Evolutionary conservation across 805 yeast species (phyloP).

Genomic region (Saccharomycopsis selenospora): DNA sequence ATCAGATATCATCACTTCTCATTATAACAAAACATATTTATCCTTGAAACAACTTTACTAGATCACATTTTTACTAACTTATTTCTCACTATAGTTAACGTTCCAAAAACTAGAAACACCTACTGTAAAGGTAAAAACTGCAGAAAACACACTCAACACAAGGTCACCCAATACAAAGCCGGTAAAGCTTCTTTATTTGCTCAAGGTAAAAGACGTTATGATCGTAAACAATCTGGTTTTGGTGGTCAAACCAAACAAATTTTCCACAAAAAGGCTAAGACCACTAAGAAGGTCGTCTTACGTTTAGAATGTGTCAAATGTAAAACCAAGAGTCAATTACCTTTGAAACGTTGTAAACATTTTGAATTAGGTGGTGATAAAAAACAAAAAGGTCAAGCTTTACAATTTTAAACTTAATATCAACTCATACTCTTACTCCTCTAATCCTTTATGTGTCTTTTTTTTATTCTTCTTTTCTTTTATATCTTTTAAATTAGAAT

Average conservation of each 20-base stretch:
- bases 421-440: too few species aligned
- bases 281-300: slow-evolving; percentile 99
- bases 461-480: too few species aligned
- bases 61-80: slow-evolving; percentile 28
- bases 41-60: background rate
- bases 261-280: slow-evolving; percentile 99
- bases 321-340: slow-evolving; percentile 97
- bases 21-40: too few species aligned
- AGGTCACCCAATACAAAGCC: slow-evolving; percentile 99
- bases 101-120: slow-evolving; percentile 99
- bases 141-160: slow-evolving; percentile 99
- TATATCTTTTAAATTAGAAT: background rate
- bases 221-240: slow-evolving; percentile 99
- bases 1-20: too few species aligned
- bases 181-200: slow-evolving; percentile 99
- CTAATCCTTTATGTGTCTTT: too few species aligned
- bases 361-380: slow-evolving; percentile 99
- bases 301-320: slow-evolving; percentile 98
- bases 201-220: slow-evolving; percentile 99
- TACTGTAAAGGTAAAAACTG: slow-evolving; percentile 99
- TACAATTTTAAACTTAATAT: slow-evolving; percentile 80
- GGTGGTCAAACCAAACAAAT: slow-evolving; percentile 99
- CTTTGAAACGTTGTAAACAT: slow-evolving; percentile 99
- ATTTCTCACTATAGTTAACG: slow-evolving; percentile 77
- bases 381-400: slow-evolving; percentile 99